Conservation (phyloP, 148 eudicot genomes). For the Dianthus caryophyllus region DNA sequence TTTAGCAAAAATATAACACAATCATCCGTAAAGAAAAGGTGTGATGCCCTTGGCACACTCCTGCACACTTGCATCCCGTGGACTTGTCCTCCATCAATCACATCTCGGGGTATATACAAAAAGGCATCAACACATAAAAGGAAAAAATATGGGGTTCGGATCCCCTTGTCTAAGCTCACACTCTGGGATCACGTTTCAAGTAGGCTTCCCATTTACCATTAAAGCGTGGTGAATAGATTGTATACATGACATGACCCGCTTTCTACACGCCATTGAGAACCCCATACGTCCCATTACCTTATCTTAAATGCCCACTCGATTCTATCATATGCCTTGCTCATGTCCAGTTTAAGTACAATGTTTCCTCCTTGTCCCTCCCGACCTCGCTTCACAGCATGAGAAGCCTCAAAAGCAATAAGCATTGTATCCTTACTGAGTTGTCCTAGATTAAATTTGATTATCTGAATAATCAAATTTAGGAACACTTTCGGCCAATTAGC, state of each 20-base stretch:
- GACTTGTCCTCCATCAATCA: neutral
- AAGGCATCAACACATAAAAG: neutral
- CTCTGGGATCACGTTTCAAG: neutral
- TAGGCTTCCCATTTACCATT: neutral
- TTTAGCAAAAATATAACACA: no score
- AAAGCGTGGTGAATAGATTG: neutral
- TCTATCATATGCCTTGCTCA: constrained; percentile 1
- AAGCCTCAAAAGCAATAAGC: neutral
- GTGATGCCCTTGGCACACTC: neutral
- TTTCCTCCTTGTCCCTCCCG: neutral
- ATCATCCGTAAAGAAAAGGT: neutral
- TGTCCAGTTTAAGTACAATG: neutral
- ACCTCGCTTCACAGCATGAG: neutral
- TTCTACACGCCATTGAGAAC: neutral
- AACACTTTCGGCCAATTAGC: neutral
- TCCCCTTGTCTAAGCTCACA: neutral
- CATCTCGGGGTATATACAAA: neutral
- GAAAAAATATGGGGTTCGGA: constrained; percentile 8
- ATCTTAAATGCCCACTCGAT: neutral
- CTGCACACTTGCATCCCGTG: neutral
- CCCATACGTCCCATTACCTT: neutral
- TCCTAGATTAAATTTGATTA: neutral
- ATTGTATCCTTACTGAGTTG: constrained; percentile 1
- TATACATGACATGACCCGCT: neutral
- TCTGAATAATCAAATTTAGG: neutral